Evolutionary conservation across 495 filamentous ascomycete genomes (phyloP), one percentile per base, ranked within the genome.

Genomic region (Neurospora sp.): DNA sequence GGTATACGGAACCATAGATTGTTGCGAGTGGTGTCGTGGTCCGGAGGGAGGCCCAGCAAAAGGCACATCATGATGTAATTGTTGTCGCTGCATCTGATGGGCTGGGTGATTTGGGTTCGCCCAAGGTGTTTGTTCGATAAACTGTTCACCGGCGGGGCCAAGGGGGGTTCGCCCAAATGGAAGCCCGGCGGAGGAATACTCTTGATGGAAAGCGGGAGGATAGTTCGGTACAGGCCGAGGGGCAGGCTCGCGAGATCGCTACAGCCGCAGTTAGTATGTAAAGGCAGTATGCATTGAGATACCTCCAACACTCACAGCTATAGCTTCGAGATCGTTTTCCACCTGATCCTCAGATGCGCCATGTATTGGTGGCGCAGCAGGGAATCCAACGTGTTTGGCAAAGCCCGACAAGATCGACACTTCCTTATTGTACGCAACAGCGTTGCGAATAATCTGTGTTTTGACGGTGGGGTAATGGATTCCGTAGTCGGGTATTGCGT

Each of bases 301-400:
- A 65, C 7, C 53, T 65, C 14, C 5, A 65, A 45, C 45, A 78
- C 94, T 90, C 85, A 98, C 96, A 68, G 89, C 91, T 87, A 99
- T 97, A 73, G 89, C 91, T 78, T 93, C 90, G 44, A 98, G 83
- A 81, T 99, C 96, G 69, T 93, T 91, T 42, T 97, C 92, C 35
- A 94, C 81, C 73, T 97, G 93, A 20, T 89, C 84, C 10, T 88
- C 84, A 16, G 92, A 89, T 22, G 90, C 92, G 35, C 90, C 87
- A 37, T 86, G 82, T 74, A 99, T 89, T 12, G 90, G 86, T 22
- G 96, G 96, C n/a, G 95, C 95, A 40, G 95, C 95, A 38, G 96
- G 96, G 81, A 98, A 98, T 31, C 96, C 96, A 70, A 96, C 88
- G 81, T 97, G 93, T 80, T 97, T 97, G 8, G 94, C 93, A 71